Conservation (phyloP, 176 grass and related monocot genomes). For the Eleusine indica region DNA sequence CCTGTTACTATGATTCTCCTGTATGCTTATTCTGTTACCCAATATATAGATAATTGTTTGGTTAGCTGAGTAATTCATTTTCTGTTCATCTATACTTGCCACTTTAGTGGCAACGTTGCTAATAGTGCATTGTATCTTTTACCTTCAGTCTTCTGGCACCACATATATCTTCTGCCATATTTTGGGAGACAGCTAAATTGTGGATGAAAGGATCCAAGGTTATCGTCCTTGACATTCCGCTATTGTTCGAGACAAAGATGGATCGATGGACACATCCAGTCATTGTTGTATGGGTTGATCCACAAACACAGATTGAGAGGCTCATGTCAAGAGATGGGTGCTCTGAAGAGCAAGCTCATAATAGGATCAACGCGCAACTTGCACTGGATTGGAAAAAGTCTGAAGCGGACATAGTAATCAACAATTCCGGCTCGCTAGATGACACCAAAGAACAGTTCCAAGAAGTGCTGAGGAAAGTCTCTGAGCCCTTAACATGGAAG, state of each 20-base stretch:
- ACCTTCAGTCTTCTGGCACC: constrained; percentile 76
- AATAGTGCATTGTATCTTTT: neutral
- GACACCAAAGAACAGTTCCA: constrained; percentile 68
- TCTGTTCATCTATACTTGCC: neutral
- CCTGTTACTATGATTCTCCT: neutral
- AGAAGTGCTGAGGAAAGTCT: constrained; percentile 53
- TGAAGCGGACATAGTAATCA: constrained; percentile 74
- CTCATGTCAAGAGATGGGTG: constrained; percentile 79
- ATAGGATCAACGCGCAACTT: constrained; percentile 75
- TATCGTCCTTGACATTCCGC: constrained; percentile 80
- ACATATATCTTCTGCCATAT: constrained; percentile 75
- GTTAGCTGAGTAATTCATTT: neutral
- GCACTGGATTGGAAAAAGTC: constrained; percentile 67
- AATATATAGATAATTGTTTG: neutral
- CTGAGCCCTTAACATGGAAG: constrained; percentile 69
- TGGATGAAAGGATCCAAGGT: constrained; percentile 78
- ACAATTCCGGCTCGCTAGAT: constrained; percentile 74
- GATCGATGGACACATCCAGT: constrained; percentile 67
- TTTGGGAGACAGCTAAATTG: constrained; percentile 79
- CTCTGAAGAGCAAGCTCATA: constrained; percentile 66
- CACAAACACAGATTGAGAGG: constrained; percentile 65
- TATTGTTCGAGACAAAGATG: constrained; percentile 92
- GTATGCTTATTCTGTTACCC: neutral
- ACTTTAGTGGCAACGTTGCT: neutral
- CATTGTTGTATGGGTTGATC: constrained; percentile 86